Evolutionary conservation across 1,284 basidiomycete genomes (phyloP).

Genomic region (Ceratobasidium sp.): DNA sequence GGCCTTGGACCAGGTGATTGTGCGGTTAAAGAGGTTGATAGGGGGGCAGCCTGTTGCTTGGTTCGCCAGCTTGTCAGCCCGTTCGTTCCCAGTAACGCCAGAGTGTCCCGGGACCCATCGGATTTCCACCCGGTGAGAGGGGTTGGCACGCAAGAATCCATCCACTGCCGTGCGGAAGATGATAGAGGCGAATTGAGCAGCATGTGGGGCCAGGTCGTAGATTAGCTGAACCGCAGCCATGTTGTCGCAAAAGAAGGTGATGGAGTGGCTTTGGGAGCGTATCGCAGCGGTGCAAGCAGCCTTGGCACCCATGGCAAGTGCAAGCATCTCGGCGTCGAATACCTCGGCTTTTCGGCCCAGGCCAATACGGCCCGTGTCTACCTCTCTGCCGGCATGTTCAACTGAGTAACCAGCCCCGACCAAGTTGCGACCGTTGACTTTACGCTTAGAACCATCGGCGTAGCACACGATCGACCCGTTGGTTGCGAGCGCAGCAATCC

Average conservation of each 20-base stretch:
- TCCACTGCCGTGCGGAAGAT: neutral
- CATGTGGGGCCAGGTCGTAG: neutral
- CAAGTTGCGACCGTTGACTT: neutral
- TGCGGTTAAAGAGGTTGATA: conserved; percentile 3
- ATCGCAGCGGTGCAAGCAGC: too few relatives aligned
- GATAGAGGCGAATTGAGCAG: neutral
- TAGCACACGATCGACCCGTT: conserved; percentile 5
- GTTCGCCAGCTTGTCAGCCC: neutral
- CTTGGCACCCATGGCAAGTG: neutral
- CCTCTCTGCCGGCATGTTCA: neutral
- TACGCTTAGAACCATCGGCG: conserved; percentile 1
- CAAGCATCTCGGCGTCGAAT: conserved; percentile 15
- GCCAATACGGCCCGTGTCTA: neutral
- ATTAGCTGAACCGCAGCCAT: neutral
- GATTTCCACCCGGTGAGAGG: neutral
- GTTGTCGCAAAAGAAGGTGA: conserved; percentile 8
- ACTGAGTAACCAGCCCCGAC: neutral
- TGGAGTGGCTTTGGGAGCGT: too few relatives aligned
- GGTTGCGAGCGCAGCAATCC: neutral
- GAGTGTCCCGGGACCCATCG: neutral
- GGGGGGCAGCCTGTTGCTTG: neutral
- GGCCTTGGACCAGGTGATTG: neutral
- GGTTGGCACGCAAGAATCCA: neutral
- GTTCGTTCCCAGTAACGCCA: neutral
- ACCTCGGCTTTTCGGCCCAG: neutral